Evolutionary conservation across 2,329 filamentous ascomycete species (phyloP).

Genomic region (Aspergillus nomiae): DNA sequence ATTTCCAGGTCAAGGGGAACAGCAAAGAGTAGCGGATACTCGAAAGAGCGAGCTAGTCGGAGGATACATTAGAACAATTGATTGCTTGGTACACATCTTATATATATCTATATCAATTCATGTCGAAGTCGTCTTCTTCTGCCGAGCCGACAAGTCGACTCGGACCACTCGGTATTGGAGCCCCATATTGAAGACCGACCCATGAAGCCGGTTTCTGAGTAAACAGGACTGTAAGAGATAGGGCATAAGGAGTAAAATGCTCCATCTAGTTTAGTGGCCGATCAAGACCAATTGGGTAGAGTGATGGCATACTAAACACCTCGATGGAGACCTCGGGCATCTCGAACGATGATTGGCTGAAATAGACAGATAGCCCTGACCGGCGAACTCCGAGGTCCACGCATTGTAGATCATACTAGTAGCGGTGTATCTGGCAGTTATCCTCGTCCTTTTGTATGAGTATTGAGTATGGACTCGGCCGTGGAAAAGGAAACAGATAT

Average conservation of each 20-base stretch:
- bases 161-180: neutral
- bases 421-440: too few relatives aligned
- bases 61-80: neutral
- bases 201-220: neutral
- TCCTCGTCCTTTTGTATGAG: too few relatives aligned
- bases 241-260: neutral
- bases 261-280: neutral
- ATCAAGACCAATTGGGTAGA: neutral
- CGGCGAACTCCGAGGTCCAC: neutral
- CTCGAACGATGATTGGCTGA: neutral
- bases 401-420: neutral
- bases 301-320: neutral
- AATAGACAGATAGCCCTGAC: neutral
- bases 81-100: neutral
- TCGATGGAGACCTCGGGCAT: neutral
- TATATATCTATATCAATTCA: neutral
- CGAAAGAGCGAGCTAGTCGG: neutral
- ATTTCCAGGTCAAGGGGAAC: neutral
- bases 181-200: neutral
- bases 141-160: neutral
- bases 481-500: too few relatives aligned
- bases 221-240: too few relatives aligned
- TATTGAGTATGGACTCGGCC: too few relatives aligned
- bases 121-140: neutral
- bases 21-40: neutral